phyloP scores from a whole-genome alignment of 805 yeast genomes.

The Sungouiozyma ichnusensis region DNA sequence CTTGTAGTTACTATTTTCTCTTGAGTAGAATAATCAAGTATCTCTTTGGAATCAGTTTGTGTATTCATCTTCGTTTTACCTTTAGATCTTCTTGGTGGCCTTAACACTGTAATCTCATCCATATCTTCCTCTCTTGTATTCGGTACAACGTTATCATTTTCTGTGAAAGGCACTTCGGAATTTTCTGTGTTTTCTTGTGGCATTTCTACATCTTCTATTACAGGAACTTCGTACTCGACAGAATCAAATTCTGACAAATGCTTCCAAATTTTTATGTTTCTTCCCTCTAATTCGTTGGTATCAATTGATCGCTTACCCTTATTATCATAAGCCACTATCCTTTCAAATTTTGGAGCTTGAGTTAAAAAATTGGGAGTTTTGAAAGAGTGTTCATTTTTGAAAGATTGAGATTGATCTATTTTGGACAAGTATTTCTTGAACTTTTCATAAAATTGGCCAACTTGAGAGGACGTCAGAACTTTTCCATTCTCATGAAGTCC shows the following conservation, averaged over 20 bases:
- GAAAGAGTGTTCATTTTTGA: background rate
- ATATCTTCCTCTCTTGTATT: slow-evolving; percentile 11
- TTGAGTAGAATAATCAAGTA: slow-evolving; percentile 37
- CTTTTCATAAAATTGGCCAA: background rate
- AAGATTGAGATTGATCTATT: background rate
- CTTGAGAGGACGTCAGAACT: slow-evolving; percentile 2
- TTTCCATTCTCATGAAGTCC: background rate
- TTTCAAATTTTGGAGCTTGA: background rate
- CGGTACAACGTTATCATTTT: slow-evolving; percentile 2
- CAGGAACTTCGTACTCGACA: slow-evolving; percentile 7
- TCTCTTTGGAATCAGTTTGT: slow-evolving; percentile 12
- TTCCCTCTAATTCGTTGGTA: slow-evolving; percentile 9
- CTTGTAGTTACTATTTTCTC: slow-evolving; percentile 27
- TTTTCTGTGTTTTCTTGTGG: slow-evolving; percentile 2
- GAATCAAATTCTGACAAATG: slow-evolving; percentile 14
- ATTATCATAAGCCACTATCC: background rate
- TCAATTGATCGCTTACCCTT: slow-evolving; percentile 5
- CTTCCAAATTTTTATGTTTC: slow-evolving; percentile 8
- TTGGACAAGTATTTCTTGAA: background rate
- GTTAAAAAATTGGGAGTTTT: slow-evolving; percentile 1
- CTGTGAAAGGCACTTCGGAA: slow-evolving; percentile 1
- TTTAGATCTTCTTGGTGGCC: slow-evolving; percentile 16
- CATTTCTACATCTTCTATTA: slow-evolving; percentile 4
- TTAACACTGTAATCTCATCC: slow-evolving; percentile 35
- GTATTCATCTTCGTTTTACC: slow-evolving; percentile 4